phyloP scores from a whole-genome alignment of 495 filamentous ascomycete genomes.

The Daldinia grandis region DNA sequence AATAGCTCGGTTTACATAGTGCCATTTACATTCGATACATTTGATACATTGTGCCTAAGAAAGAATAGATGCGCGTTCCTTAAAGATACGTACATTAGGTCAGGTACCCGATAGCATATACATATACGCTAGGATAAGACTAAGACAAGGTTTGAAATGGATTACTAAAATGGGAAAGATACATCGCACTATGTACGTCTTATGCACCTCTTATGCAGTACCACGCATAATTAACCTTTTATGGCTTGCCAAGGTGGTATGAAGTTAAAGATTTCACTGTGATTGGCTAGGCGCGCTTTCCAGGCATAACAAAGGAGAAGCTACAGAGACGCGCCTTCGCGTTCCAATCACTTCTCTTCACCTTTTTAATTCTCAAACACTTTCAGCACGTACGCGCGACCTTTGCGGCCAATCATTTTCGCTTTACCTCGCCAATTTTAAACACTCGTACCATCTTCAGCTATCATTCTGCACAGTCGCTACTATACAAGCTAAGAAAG shows the following conservation, averaged over 20 bases:
- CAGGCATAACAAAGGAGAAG: conserved; percentile 36
- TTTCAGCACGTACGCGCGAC: conserved; percentile 26
- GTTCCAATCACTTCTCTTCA: conserved; percentile 22
- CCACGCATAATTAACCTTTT: not conserved
- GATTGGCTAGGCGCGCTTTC: conserved; percentile 33
- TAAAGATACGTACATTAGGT: not conserved
- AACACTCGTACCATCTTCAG: conserved; percentile 38
- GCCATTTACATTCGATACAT: not conserved
- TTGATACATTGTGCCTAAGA: not conserved
- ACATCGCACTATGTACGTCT: not conserved
- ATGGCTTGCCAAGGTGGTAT: conserved; percentile 15
- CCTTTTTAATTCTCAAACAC: conserved; percentile 20
- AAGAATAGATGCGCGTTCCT: not conserved
- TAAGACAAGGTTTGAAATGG: conserved; percentile 9
- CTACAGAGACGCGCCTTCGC: conserved; percentile 25
- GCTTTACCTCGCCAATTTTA: conserved; percentile 36
- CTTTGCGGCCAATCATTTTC: conserved; percentile 39
- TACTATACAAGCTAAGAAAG: not conserved
- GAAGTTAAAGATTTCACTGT: conserved; percentile 23
- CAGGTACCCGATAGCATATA: not conserved
- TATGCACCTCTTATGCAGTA: conserved; percentile 7
- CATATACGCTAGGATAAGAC: conserved; percentile 8
- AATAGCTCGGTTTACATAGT: not conserved
- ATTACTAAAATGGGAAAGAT: conserved; percentile 2
- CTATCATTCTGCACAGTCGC: conserved; percentile 28